Evolutionary conservation across 2,329 filamentous ascomycete genomes (phyloP), one percentile per base, ranked within the genome.

Genomic region (Aspergillus caelatus): DNA sequence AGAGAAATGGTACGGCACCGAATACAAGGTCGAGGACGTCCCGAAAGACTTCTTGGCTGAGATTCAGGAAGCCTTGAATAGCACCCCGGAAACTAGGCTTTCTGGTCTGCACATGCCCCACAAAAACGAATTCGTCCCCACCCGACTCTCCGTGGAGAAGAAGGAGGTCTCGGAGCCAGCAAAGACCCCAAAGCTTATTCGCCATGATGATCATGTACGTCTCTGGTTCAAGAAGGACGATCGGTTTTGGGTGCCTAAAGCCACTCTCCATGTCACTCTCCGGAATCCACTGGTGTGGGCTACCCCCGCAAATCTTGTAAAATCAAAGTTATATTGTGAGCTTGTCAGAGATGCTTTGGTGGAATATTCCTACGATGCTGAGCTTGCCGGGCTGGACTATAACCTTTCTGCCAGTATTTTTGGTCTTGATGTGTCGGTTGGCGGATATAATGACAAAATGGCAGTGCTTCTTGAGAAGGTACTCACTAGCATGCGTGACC

Each of bases 151-250:
- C 58, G 95, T 99, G 2, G 93, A 97, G 77, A 97, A 95, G 84
- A 96, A 93, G 78, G 92, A 96, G 41, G 86, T 95, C n/a, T 84
- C 88, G 30, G 87, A 91, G 69, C 91, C 93, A 1, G 83, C 89
- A 0, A 85, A 91, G 61, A 84, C 88, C 0, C 95, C 95, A 0
- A 90, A 89, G 65, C 83, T 99, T 28, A 90, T 99, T 66, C 89
- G 94, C 68, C 93, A 96, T 71, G 94, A 97, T 69, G 84, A 89
- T 7, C 82, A 88, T 39, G 89, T 92, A 0, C 89, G 94, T 34
- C 90, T 92, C 3, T 99, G 95, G 95, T 97, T 89, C 83, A 99
- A 99, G 83, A 98, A 98, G 80, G 95, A 99, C 72, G 95, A 99
- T 71, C 93, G 90, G 0, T 99, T 98, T 79, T 98, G 94, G 94